Base-by-base conservation (phyloP, 1,139 yeast species). In the Yamadazyma conglobata region DNA sequence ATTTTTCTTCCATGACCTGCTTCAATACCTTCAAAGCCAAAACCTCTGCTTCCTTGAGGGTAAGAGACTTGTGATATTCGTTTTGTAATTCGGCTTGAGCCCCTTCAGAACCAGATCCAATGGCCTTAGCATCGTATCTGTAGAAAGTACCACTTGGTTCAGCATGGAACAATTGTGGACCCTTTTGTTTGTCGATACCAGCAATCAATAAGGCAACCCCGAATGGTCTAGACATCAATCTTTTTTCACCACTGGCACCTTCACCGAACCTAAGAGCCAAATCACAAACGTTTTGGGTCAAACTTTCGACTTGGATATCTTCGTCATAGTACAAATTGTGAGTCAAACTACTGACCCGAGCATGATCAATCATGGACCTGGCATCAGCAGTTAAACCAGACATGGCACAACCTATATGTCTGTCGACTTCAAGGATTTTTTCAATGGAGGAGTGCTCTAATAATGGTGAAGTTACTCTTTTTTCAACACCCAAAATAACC, bases 341-440 rank as follows among this genome's bases (percentile, higher is more conserved):
- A 46, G 89, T 87, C 44, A 85, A 77, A 29, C 96, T 81, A 31
- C 91, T 78, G 14, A 88, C 95, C 50, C 98, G 74, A 15, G 99
- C 98, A 53, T 93, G 99, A 54, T 93, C 98, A 54, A 93, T 87
- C 95, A 93, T 88, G 19, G 96, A 85, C 52, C 98, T 74, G 12
- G 98, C 99, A 64, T 93, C 99, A 4, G 99, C 98, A 2, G 98
- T 91, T 46, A 93, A 72, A 6, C 99, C 99, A 44, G 94, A 81
- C 96, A 93, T 91, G 50, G 99, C 98, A 65, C 96, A 88, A 25
- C 99, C 98, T 38, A 93, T 80, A 57, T 93, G 98, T 34, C 69
- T 69, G 54, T 93, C 99, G 37, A 93, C 82, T 57, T 93, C 98
- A 43, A 91, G 87, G 46, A 91, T 89, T 63, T 93, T 93, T 57